Percentiles rank a stretch among this genome's conserved stretches.
phyloP scores from a whole-genome alignment of 2,329 filamentous ascomycete genomes.

The Laburnicola sp. region DNA sequence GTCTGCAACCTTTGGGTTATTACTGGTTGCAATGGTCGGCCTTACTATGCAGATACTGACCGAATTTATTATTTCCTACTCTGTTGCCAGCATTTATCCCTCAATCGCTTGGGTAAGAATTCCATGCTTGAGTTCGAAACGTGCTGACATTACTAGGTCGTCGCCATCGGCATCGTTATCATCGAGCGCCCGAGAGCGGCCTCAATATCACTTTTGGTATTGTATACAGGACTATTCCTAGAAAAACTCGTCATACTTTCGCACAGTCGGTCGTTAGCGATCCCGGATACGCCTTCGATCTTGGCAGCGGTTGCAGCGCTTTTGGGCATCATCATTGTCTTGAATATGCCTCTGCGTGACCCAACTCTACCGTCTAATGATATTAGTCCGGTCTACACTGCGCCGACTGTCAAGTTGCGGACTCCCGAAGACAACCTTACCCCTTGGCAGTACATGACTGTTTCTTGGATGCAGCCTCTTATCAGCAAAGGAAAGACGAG shows the following conservation, averaged over 20 bases:
- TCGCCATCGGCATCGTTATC: slow-evolving; percentile 41
- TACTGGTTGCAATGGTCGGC: slow-evolving; percentile 31
- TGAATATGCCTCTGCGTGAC: slow-evolving; percentile 72
- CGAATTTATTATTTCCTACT: slow-evolving; percentile 23
- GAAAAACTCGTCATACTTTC: slow-evolving; percentile 42
- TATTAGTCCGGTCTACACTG: slow-evolving; percentile 62
- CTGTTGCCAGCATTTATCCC: slow-evolving; percentile 30
- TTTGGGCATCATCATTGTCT: slow-evolving; percentile 56
- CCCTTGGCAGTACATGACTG: slow-evolving; percentile 81
- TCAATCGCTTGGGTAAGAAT: slow-evolving; percentile 40
- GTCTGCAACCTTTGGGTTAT: slow-evolving; percentile 28
- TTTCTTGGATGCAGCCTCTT: slow-evolving; percentile 79
- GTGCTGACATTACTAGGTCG: slow-evolving; percentile 37
- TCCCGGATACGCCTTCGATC: slow-evolving; percentile 40
- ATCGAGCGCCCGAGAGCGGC: slow-evolving; percentile 48
- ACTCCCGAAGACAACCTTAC: slow-evolving; percentile 78
- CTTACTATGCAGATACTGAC: slow-evolving; percentile 31
- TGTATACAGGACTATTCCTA: slow-evolving; percentile 41
- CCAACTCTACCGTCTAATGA: slow-evolving; percentile 56
- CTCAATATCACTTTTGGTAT: slow-evolving; percentile 45
- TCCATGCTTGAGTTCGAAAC: neutral
- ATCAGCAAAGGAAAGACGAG: slow-evolving; percentile 66
- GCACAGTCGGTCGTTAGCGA: slow-evolving; percentile 21
- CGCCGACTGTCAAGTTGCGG: slow-evolving; percentile 63
- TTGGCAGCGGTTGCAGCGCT: slow-evolving; percentile 49